These are phyloP conservation scores for Xylariaceae sp. DNA, from an alignment of 2,329 filamentous ascomycete genomes.

Conservation along the genomic window DNA sequence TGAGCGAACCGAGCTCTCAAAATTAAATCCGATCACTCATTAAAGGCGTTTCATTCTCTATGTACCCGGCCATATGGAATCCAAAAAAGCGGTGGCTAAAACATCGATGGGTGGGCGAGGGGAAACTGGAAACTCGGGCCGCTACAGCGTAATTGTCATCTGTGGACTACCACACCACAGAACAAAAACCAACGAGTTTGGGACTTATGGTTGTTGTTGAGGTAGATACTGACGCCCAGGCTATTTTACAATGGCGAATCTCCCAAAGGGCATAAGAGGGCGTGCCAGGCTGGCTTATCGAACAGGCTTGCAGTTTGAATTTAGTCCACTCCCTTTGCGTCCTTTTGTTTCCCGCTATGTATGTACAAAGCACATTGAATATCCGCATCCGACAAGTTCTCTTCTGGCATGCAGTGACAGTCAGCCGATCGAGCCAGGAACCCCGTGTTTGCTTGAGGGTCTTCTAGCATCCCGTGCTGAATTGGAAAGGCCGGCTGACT, in stretches of 20 bases:
- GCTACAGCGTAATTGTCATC: too few species aligned
- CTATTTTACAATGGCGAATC: neutral
- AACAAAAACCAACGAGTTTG: neutral
- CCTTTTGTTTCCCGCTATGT: neutral
- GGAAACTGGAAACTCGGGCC: neutral
- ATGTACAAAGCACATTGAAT: neutral
- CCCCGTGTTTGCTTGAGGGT: too few species aligned
- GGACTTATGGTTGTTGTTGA: neutral
- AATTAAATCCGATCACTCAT: neutral
- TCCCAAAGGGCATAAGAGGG: neutral
- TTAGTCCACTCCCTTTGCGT: neutral
- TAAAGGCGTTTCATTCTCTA: slow-evolving; percentile 3
- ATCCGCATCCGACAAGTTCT: neutral
- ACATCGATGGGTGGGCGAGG: neutral
- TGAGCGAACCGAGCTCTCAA: neutral
- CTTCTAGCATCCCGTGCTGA: too few species aligned
- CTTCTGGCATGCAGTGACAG: neutral
- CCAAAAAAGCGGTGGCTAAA: slow-evolving; percentile 4
- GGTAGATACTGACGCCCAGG: neutral
- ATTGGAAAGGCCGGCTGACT: too few species aligned
- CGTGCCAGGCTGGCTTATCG: neutral
- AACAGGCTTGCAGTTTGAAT: neutral
- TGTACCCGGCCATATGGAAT: neutral
- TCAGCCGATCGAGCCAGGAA: too few species aligned
- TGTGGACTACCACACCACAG: neutral